Base-by-base conservation (phyloP, 2,329 filamentous ascomycete species). In the Taxawa tesnikishii region DNA sequence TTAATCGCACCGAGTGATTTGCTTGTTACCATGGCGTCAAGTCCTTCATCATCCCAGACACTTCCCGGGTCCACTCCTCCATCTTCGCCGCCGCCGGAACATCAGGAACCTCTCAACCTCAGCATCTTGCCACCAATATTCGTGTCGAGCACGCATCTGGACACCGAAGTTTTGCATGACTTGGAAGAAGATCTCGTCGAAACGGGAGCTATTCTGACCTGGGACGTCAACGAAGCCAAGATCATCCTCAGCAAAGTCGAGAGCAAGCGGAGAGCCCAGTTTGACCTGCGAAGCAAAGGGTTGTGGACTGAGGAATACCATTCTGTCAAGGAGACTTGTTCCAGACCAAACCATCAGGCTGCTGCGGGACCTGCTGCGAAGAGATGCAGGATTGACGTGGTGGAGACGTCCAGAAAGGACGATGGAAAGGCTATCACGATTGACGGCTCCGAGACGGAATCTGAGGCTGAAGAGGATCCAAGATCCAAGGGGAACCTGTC, bases 241-340 rank as follows among this genome's bases (percentile, higher is more conserved):
- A 54, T 94, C 3, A 64, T 94, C 2, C 52, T 96, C 17, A 84
- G 81, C 2, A 83, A 76, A 42, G 67, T 93, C 19, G 65, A 66
- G 1, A 77, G 73, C 34, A 76, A 72, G 41, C 69, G 74, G 45
- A 70, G 88, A 12, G 83, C 83, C 1, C 65, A 71, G 28, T 76
- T 92, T 44, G 88, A 96, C 55, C 60, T 96, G 38, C 68, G 83
- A 32, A 68, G 72, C 5, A 68, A 73, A 28, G 76, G 74, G 10
- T 44, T 94, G 3, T 51, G 56, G 25, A 74, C 75, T 0, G 62
- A 71, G 33, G 71, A 75, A 36, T 43, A 63, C 3, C 35, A 21
- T 13, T 16, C 37, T 19, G 23, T 28, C 55, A 47, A 43, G 42
- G 27, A 59, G 54, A 51, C 61, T 59, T 6, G 25, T 3, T n/a